phyloP scores from a whole-genome alignment of 495 filamentous ascomycete genomes.

The Aspergillus affinis region DNA sequence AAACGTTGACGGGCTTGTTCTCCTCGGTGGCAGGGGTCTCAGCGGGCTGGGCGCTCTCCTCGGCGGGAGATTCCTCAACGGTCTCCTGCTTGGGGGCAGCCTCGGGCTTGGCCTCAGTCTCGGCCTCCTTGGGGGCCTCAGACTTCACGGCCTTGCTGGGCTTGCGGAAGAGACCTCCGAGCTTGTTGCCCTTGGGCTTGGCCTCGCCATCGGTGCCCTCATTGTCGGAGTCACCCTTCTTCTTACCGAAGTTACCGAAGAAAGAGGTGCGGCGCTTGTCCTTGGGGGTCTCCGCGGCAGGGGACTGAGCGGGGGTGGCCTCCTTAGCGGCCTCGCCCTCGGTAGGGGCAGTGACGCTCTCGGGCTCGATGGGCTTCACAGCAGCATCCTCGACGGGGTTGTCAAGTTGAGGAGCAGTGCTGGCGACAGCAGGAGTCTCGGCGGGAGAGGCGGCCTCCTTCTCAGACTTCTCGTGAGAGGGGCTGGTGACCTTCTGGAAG shows the following conservation, averaged over 20 bases:
- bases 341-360: conserved; percentile 42
- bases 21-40: conserved; percentile 33
- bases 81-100: conserved; percentile 33
- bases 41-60: conserved; percentile 33
- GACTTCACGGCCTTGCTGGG: conserved; percentile 55
- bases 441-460: conserved; percentile 50
- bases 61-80: conserved; percentile 31
- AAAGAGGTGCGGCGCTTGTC: conserved; percentile 57
- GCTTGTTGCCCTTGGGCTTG: conserved; percentile 52
- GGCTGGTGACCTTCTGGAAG: conserved; percentile 57
- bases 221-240: conserved; percentile 52
- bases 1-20: conserved; percentile 35
- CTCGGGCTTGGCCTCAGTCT: conserved; percentile 38
- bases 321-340: conserved; percentile 43
- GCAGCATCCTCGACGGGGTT: conserved; percentile 48
- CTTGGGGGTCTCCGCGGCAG: conserved; percentile 40
- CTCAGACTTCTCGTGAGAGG: conserved; percentile 52
- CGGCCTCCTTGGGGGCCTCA: conserved; percentile 36
- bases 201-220: conserved; percentile 49
- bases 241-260: conserved; percentile 54
- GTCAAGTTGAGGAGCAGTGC: conserved; percentile 52
- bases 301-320: conserved; percentile 30
- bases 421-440: conserved; percentile 44
- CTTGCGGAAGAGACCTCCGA: conserved; percentile 58
- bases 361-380: conserved; percentile 44